These are phyloP conservation scores for Tetracladium marchalianum DNA, from an alignment of 495 filamentous ascomycete genomes.

Conservation along the genomic window DNA sequence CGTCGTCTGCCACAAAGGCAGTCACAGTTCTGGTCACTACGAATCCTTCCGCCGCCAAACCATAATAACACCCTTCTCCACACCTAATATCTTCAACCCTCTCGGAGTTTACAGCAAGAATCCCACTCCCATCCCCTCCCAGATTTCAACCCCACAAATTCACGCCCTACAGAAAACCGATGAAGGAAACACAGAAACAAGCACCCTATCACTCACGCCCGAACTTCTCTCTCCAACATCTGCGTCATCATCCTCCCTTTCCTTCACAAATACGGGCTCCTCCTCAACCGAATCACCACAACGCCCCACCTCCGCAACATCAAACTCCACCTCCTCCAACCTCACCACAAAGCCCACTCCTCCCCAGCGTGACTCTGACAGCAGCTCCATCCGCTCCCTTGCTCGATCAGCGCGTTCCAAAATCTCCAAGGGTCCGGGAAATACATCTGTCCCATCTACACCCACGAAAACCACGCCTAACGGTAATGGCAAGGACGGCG, in stretches of 20 bases:
- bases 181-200: slow-evolving; percentile 20
- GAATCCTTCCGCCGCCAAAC: slow-evolving; percentile 92
- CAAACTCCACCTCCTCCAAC: slow-evolving; percentile 13
- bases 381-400: slow-evolving; percentile 32
- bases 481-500: not conserved
- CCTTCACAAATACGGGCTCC: slow-evolving; percentile 6
- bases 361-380: slow-evolving; percentile 31
- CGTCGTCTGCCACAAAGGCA: slow-evolving; percentile 89
- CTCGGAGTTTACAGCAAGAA: slow-evolving; percentile 58
- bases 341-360: slow-evolving; percentile 18
- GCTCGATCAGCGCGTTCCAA: slow-evolving; percentile 8
- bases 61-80: slow-evolving; percentile 65
- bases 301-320: not conserved
- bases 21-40: slow-evolving; percentile 93
- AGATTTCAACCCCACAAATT: slow-evolving; percentile 33
- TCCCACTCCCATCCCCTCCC: slow-evolving; percentile 20
- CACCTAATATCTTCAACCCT: slow-evolving; percentile 62
- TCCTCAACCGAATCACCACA: not conserved
- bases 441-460: not conserved
- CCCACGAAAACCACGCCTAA: not conserved
- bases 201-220: slow-evolving; percentile 28
- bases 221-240: slow-evolving; percentile 25
- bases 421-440: not conserved
- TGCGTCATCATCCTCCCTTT: slow-evolving; percentile 13
- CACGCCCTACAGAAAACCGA: slow-evolving; percentile 7